phyloP scores from a whole-genome alignment of 75 land plant species.

The Pseudotsuga menziesii region DNA sequence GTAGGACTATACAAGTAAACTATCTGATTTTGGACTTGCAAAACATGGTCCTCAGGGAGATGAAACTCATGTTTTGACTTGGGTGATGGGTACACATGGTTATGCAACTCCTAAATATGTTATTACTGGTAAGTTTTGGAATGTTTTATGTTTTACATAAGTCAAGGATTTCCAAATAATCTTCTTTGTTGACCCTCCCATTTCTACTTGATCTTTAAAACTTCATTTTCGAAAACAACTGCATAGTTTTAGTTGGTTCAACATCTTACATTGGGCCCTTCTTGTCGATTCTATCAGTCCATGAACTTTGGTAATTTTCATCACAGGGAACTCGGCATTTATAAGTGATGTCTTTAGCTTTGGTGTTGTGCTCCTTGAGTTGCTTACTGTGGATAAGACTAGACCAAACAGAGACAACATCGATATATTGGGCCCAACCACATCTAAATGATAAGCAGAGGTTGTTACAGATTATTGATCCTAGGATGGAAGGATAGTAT shows the following conservation, averaged over 20 bases:
- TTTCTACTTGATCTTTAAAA: background rate
- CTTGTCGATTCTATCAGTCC: background rate
- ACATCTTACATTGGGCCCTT: background rate
- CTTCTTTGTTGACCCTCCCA: background rate
- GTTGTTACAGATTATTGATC: no score
- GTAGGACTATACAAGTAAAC: background rate
- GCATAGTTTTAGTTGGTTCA: background rate
- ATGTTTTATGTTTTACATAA: background rate
- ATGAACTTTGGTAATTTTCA: background rate
- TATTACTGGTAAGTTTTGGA: background rate
- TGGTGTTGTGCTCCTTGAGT: slow-evolving; percentile 67
- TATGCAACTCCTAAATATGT: background rate
- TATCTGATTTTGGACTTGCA: slow-evolving; percentile 1
- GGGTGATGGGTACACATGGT: background rate
- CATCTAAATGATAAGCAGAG: no score
- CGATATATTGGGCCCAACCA: no score
- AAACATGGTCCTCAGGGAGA: slow-evolving; percentile 5
- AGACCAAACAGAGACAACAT: slow-evolving; percentile 56
- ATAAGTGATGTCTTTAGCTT: slow-evolving; percentile 79
- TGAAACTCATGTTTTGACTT: slow-evolving; percentile 9
- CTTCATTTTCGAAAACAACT: background rate
- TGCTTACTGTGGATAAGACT: slow-evolving; percentile 62
- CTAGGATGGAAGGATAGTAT: no score
- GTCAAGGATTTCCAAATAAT: background rate
- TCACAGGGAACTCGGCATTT: slow-evolving; percentile 61